Conservation (phyloP, 139 green algal species). For the Coelastrella sp. region DNA sequence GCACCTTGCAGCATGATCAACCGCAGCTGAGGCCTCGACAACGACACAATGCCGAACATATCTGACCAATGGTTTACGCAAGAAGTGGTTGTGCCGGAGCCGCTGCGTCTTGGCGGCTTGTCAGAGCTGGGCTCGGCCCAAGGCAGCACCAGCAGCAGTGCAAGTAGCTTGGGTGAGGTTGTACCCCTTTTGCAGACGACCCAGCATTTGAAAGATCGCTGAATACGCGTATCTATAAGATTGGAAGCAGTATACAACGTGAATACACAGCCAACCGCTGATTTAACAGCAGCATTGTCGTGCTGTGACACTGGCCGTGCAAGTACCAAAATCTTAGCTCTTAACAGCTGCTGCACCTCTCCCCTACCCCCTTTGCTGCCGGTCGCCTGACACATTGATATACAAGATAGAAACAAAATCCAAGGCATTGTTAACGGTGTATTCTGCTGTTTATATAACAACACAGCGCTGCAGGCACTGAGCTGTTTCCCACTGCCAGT, state of each 20-base stretch:
- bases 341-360: too few relatives aligned
- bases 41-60: not conserved
- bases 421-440: too few relatives aligned
- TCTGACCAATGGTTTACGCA: constrained; percentile 26
- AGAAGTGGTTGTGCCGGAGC: constrained; percentile 7
- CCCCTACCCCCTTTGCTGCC: too few relatives aligned
- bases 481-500: too few relatives aligned
- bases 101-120: not conserved
- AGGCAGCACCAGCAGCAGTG: constrained; percentile 17
- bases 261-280: too few relatives aligned
- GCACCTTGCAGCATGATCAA: not conserved
- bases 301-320: too few relatives aligned
- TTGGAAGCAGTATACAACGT: not conserved
- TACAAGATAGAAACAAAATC: too few relatives aligned
- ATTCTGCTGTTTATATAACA: too few relatives aligned
- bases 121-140: not conserved
- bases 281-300: too few relatives aligned
- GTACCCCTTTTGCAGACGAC: not conserved
- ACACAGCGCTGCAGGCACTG: too few relatives aligned
- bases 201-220: not conserved
- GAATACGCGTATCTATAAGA: not conserved
- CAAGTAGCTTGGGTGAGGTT: not conserved
- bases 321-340: too few relatives aligned
- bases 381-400: too few relatives aligned
- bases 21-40: not conserved